Evolutionary conservation across 1,284 basidiomycete genomes (phyloP).

Genomic region (Irpex sp.): DNA sequence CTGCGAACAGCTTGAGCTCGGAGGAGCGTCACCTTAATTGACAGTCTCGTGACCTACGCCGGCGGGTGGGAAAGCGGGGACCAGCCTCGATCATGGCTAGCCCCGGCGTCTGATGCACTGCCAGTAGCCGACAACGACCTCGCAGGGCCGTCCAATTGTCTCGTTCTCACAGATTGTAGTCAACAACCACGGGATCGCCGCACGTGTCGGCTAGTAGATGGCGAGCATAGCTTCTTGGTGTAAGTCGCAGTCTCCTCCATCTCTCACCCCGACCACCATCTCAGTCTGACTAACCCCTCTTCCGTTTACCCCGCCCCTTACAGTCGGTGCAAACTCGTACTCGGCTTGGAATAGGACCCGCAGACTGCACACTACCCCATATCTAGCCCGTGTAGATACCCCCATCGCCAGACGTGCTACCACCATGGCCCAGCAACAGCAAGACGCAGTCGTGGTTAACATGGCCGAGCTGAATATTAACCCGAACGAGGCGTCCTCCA

Average conservation of each 20-base stretch:
- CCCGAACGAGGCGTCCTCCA: slow-evolving; percentile 15
- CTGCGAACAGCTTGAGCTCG: neutral
- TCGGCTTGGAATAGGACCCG: slow-evolving; percentile 54
- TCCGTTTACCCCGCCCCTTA: neutral
- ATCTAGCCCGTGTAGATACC: slow-evolving; percentile 47
- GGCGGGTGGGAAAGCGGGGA: neutral
- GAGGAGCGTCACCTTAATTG: neutral
- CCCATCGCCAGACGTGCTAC: slow-evolving; percentile 38
- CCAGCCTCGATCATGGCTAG: neutral
- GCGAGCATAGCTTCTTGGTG: slow-evolving; percentile 32
- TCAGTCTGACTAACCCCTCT: neutral
- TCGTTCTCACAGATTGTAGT: neutral
- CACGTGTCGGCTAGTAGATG: slow-evolving; percentile 19
- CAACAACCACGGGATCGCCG: slow-evolving; percentile 1
- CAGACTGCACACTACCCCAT: slow-evolving; percentile 44
- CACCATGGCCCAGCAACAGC: slow-evolving; percentile 36
- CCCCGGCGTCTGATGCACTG: neutral
- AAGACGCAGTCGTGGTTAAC: slow-evolving; percentile 35
- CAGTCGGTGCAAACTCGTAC: slow-evolving; percentile 36
- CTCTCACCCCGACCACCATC: neutral
- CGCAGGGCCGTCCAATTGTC: neutral
- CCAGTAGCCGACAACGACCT: neutral
- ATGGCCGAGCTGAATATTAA: slow-evolving; percentile 26
- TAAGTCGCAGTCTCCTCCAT: slow-evolving; percentile 17
- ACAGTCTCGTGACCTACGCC: neutral